phyloP scores from a whole-genome alignment of 306 rosid species.

The Dalbergia cochinchinensis region DNA sequence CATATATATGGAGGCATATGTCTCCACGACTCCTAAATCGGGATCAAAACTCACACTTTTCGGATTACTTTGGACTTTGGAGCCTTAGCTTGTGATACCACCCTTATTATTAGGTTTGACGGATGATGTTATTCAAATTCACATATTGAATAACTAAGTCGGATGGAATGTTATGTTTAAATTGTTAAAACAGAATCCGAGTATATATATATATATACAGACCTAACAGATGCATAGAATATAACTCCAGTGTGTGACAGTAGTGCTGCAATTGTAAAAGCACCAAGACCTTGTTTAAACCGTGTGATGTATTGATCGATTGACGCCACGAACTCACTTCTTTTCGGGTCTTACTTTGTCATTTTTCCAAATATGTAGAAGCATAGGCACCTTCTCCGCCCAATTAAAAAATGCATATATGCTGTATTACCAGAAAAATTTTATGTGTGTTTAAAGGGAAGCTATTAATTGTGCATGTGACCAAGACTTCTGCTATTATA shows the following conservation, averaged over 20 bases:
- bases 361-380: constrained; percentile 45
- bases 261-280: neutral
- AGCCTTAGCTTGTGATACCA: neutral
- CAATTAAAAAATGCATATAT: neutral
- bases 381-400: constrained; percentile 45
- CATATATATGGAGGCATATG: neutral
- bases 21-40: neutral
- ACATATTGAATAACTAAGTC: neutral
- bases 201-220: neutral
- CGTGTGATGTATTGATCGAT: constrained; percentile 42
- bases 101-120: neutral
- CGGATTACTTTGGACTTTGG: neutral
- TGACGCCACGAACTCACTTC: constrained; percentile 33
- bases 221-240: neutral
- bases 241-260: neutral
- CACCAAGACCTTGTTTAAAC: constrained; percentile 30
- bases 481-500: constrained; percentile 15
- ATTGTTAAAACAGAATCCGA: neutral
- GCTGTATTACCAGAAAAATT: constrained; percentile 41
- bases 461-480: constrained; percentile 42
- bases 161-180: no score
- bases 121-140: neutral
- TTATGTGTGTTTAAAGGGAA: constrained; percentile 18
- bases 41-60: neutral
- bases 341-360: constrained; percentile 47